Percentiles rank a stretch among this genome's conserved stretches.
These are phyloP conservation scores for Penicillium maclennaniae DNA, from an alignment of 495 filamentous ascomycete species.

Conservation along the genomic window DNA sequence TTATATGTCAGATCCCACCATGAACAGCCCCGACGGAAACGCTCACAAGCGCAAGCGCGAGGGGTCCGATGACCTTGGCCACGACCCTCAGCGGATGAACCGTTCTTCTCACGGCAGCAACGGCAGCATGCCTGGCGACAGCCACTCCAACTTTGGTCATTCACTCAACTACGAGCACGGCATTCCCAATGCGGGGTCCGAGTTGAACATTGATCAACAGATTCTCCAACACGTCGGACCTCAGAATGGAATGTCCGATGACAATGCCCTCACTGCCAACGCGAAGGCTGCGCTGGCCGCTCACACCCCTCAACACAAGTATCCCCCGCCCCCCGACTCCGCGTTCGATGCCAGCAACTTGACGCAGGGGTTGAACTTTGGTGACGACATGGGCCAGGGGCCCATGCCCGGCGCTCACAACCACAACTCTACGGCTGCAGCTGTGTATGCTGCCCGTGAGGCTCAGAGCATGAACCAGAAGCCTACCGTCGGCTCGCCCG, in stretches of 20 bases:
- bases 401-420: conserved; percentile 35
- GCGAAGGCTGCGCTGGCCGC: conserved; percentile 47
- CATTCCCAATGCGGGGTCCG: conserved; percentile 33
- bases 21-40: conserved; percentile 37
- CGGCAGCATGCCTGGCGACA: conserved; percentile 39
- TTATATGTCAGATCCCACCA: conserved; percentile 43
- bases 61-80: conserved; percentile 39
- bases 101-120: conserved; percentile 46
- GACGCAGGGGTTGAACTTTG: conserved; percentile 39
- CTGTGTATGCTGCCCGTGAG: conserved; percentile 47
- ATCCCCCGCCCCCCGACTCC: conserved; percentile 40
- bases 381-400: conserved; percentile 43
- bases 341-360: conserved; percentile 43
- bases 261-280: conserved; percentile 45
- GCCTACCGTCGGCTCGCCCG: conserved; percentile 88
- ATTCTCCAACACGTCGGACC: conserved; percentile 48
- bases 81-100: conserved; percentile 42
- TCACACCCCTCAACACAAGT: conserved; percentile 43
- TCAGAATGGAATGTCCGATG: conserved; percentile 46
- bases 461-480: conserved; percentile 56
- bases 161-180: conserved; percentile 42
- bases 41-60: conserved; percentile 47
- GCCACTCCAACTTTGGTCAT: conserved; percentile 40
- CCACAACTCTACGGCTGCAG: conserved; percentile 46
- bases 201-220: conserved; percentile 47